phyloP scores from a whole-genome alignment of 2,329 filamentous ascomycete genomes.

The Colletotrichum higginsianum region DNA sequence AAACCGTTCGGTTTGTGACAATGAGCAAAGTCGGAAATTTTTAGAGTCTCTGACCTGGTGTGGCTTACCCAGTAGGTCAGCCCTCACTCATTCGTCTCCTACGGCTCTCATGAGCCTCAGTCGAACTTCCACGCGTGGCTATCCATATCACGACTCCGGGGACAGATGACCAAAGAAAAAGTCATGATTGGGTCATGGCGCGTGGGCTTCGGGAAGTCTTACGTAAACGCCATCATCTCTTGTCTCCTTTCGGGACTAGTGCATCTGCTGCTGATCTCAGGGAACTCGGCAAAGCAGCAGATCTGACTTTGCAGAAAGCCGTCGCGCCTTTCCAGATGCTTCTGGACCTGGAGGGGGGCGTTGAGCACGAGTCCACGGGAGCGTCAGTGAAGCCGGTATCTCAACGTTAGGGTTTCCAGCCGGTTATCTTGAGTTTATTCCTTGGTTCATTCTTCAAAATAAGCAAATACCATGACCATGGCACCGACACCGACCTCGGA shows the following conservation, averaged over 20 bases:
- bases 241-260: not conserved
- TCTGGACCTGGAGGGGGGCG: not conserved
- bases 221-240: not conserved
- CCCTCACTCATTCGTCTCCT: not conserved
- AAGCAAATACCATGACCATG: not conserved
- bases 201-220: not conserved
- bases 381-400: not conserved
- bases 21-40: too few relatives aligned
- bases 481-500: not conserved
- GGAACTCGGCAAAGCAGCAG: not conserved
- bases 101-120: not conserved
- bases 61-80: not conserved
- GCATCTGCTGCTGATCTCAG: not conserved
- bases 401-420: not conserved
- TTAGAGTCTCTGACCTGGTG: too few relatives aligned
- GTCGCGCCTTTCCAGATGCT: not conserved
- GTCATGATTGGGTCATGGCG: conserved; percentile 1
- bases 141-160: not conserved
- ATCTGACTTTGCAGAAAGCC: not conserved
- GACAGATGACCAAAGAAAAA: conserved; percentile 15
- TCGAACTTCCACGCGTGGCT: too few relatives aligned
- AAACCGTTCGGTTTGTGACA: too few relatives aligned
- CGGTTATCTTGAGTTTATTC: not conserved
- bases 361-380: not conserved
- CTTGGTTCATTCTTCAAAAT: not conserved